Evolutionary conservation across 2,329 filamentous ascomycete species (phyloP).

Genomic region (Aspergillus glaucus): DNA sequence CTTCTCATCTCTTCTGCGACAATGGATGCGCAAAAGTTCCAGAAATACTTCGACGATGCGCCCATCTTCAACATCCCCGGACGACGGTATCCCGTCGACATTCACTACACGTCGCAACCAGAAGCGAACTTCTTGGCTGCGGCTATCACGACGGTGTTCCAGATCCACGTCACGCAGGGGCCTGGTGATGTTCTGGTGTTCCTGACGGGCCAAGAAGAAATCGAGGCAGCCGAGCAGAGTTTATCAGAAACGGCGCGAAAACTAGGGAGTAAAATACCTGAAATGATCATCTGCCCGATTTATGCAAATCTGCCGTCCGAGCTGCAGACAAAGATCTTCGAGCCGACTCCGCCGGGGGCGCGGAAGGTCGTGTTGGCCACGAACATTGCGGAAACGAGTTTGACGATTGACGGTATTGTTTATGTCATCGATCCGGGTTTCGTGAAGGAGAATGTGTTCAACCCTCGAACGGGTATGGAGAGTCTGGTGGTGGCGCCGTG

Average conservation of each 20-base stretch:
- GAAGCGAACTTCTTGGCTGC: constrained; percentile 92
- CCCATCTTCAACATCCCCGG: constrained; percentile 95
- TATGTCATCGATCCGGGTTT: constrained; percentile 96
- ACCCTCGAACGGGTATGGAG: constrained; percentile 86
- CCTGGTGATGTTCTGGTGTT: constrained; percentile 91
- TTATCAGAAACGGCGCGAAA: constrained; percentile 82
- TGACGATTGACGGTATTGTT: constrained; percentile 93
- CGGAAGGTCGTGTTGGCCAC: constrained; percentile 91
- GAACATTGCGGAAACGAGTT: constrained; percentile 92
- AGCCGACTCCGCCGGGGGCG: constrained; percentile 76
- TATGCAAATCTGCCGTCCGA: constrained; percentile 92
- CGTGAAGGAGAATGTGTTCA: constrained; percentile 92
- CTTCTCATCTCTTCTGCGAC: constrained; percentile 90
- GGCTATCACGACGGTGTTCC: constrained; percentile 86
- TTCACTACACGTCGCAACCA: constrained; percentile 82
- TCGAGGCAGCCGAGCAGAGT: constrained; percentile 78
- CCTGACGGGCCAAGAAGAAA: constrained; percentile 92
- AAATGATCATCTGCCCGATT: constrained; percentile 86
- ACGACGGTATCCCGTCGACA: constrained; percentile 79
- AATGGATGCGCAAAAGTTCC: constrained; percentile 89
- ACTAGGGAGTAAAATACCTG: constrained; percentile 73
- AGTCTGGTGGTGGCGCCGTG: constrained; percentile 85
- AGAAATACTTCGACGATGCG: constrained; percentile 82
- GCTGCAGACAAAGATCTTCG: constrained; percentile 87
- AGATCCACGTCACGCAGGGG: constrained; percentile 83